phyloP scores from a whole-genome alignment of 2,329 filamentous ascomycete genomes.

The Cladosporium sp. region DNA sequence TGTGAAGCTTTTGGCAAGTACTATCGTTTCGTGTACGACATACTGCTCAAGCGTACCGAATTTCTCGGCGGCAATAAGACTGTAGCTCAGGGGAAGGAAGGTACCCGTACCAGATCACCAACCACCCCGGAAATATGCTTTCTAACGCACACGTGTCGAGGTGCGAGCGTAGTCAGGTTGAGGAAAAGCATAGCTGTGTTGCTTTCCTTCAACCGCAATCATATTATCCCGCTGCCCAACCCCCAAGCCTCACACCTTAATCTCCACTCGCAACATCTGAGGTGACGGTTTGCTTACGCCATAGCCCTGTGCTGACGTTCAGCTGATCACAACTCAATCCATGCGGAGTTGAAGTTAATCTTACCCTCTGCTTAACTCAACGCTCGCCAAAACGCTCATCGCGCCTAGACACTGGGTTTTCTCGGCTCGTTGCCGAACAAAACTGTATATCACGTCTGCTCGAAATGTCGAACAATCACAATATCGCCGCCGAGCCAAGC shows the following conservation, averaged over 20 bases:
- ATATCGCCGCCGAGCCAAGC: not conserved
- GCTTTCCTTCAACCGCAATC: not conserved
- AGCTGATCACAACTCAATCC: not conserved
- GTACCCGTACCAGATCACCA: not conserved
- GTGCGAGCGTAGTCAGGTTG: not conserved
- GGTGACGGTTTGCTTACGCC: not conserved
- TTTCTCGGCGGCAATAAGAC: not conserved
- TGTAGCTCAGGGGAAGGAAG: not conserved
- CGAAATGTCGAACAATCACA: not conserved
- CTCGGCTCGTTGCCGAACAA: not conserved
- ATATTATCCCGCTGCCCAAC: not conserved
- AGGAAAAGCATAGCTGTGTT: not conserved
- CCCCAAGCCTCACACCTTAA: not conserved
- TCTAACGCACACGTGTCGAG: not conserved
- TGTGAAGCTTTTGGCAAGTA: not conserved
- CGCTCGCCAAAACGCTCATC: not conserved
- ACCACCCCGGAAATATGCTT: not conserved
- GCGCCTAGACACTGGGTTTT: not conserved
- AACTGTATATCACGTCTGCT: not conserved
- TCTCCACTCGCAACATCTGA: not conserved
- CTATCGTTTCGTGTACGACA: not conserved
- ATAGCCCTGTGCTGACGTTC: not conserved
- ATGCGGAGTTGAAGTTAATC: not conserved
- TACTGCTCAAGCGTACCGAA: not conserved
- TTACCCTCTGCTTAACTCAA: not conserved